These are phyloP conservation scores for Ilex asprella DNA, from an alignment of 257 asterid genomes.

Conservation along the genomic window DNA sequence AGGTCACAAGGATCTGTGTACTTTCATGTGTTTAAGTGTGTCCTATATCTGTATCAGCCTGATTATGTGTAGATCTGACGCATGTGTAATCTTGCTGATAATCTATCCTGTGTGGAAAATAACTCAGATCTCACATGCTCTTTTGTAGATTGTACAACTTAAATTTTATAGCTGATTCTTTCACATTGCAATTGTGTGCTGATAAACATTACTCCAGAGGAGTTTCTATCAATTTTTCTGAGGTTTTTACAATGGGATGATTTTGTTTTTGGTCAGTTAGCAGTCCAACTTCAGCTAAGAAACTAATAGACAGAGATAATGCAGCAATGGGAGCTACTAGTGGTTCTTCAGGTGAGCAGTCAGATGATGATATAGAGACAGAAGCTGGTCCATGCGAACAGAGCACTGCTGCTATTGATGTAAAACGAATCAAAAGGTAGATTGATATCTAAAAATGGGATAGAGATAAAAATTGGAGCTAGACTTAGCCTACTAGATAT, in stretches of 20 bases:
- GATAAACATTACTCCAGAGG: not conserved
- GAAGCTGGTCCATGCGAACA: slow-evolving; percentile 69
- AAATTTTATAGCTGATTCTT: too few relatives aligned
- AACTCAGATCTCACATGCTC: not conserved
- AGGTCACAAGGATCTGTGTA: not conserved
- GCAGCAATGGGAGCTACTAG: slow-evolving; percentile 48
- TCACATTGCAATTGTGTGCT: not conserved
- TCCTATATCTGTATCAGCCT: not conserved
- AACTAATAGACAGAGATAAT: slow-evolving; percentile 33
- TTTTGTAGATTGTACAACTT: not conserved
- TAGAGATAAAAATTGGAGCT: not conserved
- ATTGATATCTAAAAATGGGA: not conserved
- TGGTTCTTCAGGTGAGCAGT: slow-evolving; percentile 66
- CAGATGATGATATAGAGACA: slow-evolving; percentile 61
- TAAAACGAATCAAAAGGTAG: slow-evolving; percentile 60
- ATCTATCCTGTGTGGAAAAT: not conserved
- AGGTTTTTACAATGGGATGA: not conserved
- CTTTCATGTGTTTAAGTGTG: not conserved
- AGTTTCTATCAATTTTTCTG: not conserved
- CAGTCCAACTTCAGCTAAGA: slow-evolving; percentile 52
- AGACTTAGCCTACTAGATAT: not conserved
- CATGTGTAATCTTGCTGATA: not conserved
- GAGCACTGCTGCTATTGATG: slow-evolving; percentile 41
- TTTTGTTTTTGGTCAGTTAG: slow-evolving; percentile 31
- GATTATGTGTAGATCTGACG: not conserved